A percentile compares a stretch with the other conserved stretches of the same genome.
Conservation (phyloP, 2,329 filamentous ascomycete genomes). For the Fusarium transvaalense region DNA sequence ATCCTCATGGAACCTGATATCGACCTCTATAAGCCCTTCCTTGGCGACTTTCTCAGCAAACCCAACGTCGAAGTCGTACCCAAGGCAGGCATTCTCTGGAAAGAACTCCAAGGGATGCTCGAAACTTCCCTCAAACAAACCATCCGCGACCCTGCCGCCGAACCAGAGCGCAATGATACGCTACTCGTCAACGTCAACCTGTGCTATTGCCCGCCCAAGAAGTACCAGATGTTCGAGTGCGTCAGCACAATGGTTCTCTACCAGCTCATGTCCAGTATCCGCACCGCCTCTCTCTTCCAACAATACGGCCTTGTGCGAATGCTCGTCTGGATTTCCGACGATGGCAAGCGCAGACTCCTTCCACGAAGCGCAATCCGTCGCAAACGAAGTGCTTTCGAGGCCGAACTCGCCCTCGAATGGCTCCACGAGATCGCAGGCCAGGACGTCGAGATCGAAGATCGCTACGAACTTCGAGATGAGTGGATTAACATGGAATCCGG, state of each 20-base stretch:
- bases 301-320: constrained; percentile 83
- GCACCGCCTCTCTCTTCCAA: constrained; percentile 73
- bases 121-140: constrained; percentile 67
- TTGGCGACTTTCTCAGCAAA: constrained; percentile 67
- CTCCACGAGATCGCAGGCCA: constrained; percentile 68
- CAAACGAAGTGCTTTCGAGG: constrained; percentile 68
- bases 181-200: constrained; percentile 81
- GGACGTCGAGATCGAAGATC: constrained; percentile 50
- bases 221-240: constrained; percentile 66
- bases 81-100: constrained; percentile 70
- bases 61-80: constrained; percentile 64
- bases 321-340: constrained; percentile 76
- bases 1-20: constrained; percentile 81
- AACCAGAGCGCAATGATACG: constrained; percentile 73
- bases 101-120: constrained; percentile 68
- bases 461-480: constrained; percentile 58
- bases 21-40: constrained; percentile 68
- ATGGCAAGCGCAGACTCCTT: constrained; percentile 70
- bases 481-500: constrained; percentile 63
- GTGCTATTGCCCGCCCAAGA: constrained; percentile 63
- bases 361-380: constrained; percentile 70
- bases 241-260: constrained; percentile 69
- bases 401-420: constrained; percentile 71
- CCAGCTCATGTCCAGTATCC: constrained; percentile 71
- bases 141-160: constrained; percentile 52